phyloP scores from a whole-genome alignment of 1,284 basidiomycete genomes.

The Puccinia polysora region DNA sequence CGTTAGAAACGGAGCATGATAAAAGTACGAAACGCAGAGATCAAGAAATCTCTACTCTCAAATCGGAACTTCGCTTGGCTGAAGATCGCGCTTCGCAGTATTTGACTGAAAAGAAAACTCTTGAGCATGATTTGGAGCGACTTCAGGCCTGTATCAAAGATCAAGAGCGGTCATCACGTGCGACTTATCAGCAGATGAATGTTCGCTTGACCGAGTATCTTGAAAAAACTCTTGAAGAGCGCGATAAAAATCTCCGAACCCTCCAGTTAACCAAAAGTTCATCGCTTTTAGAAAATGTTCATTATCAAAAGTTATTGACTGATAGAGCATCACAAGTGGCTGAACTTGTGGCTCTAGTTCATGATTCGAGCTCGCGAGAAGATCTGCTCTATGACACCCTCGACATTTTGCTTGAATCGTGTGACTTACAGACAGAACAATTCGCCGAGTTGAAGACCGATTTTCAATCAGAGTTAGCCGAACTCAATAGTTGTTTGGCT shows the following conservation, averaged over 20 bases:
- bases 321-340: constrained; percentile 26
- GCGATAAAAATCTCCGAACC: not conserved
- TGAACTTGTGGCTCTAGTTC: constrained; percentile 22
- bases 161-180: not conserved
- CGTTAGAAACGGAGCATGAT: constrained; percentile 22
- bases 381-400: constrained; percentile 23
- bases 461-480: not conserved
- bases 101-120: constrained; percentile 2
- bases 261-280: not conserved
- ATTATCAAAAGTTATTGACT: constrained; percentile 11
- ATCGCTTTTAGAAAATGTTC: constrained; percentile 1
- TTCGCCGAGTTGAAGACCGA: not conserved
- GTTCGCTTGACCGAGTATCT: not conserved
- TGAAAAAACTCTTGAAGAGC: constrained; percentile 4
- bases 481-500: not conserved
- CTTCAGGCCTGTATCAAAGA: not conserved
- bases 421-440: constrained; percentile 10
- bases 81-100: constrained; percentile 22
- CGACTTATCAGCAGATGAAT: not conserved
- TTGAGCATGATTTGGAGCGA: constrained; percentile 14
- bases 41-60: constrained; percentile 19
- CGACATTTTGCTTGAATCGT: constrained; percentile 21
- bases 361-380: constrained; percentile 14
- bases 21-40: constrained; percentile 38
- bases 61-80: constrained; percentile 13